These are phyloP conservation scores for Gynochthodes officinalis DNA, from an alignment of 257 asterid species.

Conservation along the genomic window DNA sequence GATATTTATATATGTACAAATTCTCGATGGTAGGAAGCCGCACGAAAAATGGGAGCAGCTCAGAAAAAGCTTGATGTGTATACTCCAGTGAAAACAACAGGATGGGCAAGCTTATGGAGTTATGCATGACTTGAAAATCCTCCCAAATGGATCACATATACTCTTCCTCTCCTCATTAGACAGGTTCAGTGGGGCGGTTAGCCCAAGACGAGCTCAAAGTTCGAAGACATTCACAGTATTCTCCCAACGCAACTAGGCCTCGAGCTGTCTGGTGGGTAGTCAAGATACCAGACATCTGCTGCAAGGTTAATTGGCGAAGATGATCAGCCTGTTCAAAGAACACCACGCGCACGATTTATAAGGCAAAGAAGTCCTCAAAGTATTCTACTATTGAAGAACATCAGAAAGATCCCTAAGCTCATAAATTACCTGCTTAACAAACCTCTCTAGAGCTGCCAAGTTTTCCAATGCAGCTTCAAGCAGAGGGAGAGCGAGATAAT, in stretches of 20 bases:
- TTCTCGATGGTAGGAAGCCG: slow-evolving; percentile 40
- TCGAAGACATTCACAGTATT: slow-evolving; percentile 40
- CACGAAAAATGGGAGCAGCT: slow-evolving; percentile 40
- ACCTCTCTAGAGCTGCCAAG: slow-evolving; percentile 63
- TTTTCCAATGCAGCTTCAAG: slow-evolving; percentile 61
- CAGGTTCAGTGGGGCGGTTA: slow-evolving; percentile 26
- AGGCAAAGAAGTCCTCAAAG: not conserved
- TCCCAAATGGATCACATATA: slow-evolving; percentile 6
- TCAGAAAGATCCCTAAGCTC: not conserved
- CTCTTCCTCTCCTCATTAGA: slow-evolving; percentile 24
- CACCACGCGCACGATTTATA: not conserved
- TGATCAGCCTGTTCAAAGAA: slow-evolving; percentile 33
- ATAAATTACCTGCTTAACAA: slow-evolving; percentile 68
- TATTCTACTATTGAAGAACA: slow-evolving; percentile 3
- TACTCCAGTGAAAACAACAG: slow-evolving; percentile 8
- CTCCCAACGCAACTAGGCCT: slow-evolving; percentile 36
- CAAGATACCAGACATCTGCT: slow-evolving; percentile 36
- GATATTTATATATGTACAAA: slow-evolving; percentile 39
- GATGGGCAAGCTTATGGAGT: slow-evolving; percentile 13
- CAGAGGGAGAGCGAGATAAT: slow-evolving; percentile 60
- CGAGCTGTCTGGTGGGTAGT: slow-evolving; percentile 36
- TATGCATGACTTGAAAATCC: slow-evolving; percentile 5
- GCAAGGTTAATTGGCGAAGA: slow-evolving; percentile 41
- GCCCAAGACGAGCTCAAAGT: slow-evolving; percentile 36
- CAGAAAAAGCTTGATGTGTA: slow-evolving; percentile 22